Evolutionary conservation across 1,139 yeast species (phyloP).

Genomic region (Waltiozyma sp.): DNA sequence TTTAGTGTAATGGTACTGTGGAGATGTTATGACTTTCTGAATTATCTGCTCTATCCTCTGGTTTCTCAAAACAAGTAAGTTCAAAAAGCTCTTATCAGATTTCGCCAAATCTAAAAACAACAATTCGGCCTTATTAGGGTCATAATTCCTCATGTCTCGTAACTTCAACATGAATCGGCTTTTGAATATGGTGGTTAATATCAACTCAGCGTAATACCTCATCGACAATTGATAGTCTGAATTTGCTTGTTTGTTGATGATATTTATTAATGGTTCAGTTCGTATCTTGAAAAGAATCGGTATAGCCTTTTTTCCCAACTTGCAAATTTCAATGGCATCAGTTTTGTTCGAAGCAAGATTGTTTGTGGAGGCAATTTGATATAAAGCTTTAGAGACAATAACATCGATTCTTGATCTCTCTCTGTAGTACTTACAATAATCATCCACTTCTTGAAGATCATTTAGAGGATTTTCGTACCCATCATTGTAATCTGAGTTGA

Average conservation of each 20-base stretch:
- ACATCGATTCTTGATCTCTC: not conserved
- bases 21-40: not conserved
- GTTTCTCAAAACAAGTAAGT: slow-evolving; percentile 8
- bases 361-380: not conserved
- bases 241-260: not conserved
- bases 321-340: not conserved
- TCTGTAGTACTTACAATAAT: slow-evolving; percentile 1
- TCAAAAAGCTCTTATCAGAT: slow-evolving; percentile 13
- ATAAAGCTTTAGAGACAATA: not conserved
- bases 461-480: not conserved
- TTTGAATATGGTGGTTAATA: slow-evolving; percentile 4
- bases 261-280: slow-evolving; percentile 1
- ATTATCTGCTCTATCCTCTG: slow-evolving; percentile 1
- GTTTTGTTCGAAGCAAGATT: not conserved
- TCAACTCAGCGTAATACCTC: slow-evolving; percentile 5
- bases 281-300: slow-evolving; percentile 1
- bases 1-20: not conserved
- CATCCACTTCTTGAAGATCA: slow-evolving; percentile 1
- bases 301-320: not conserved
- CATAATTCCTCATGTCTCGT: not conserved
- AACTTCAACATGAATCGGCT: not conserved
- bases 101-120: slow-evolving; percentile 4
- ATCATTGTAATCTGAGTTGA: slow-evolving; percentile 3
- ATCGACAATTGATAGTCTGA: slow-evolving; percentile 3
- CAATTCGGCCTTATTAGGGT: slow-evolving; percentile 2